Conservation (phyloP, 2,329 filamentous ascomycete genomes). For the Teratosphaeria zuluensis region DNA sequence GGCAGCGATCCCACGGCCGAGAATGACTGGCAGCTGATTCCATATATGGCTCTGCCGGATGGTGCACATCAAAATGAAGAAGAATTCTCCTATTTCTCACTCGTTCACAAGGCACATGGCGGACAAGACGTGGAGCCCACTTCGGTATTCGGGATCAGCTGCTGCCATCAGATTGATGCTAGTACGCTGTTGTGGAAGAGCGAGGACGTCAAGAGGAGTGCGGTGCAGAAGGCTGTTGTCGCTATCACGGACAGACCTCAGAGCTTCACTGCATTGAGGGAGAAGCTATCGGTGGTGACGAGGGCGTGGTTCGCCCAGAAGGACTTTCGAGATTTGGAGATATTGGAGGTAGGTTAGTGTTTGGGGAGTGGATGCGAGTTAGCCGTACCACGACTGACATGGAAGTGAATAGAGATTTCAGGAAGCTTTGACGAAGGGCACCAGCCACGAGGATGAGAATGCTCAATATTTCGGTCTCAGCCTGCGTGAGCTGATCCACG, state of each 20-base stretch:
- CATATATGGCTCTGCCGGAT: constrained; percentile 95
- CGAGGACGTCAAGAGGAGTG: constrained; percentile 87
- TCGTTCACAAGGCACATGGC: constrained; percentile 31
- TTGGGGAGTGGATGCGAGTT: not conserved
- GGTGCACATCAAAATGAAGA: constrained; percentile 90
- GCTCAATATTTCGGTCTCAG: constrained; percentile 73
- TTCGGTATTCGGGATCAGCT: constrained; percentile 84
- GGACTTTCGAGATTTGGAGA: constrained; percentile 88
- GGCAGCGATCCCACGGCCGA: constrained; percentile 68
- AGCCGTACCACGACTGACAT: not conserved
- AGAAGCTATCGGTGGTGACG: constrained; percentile 82
- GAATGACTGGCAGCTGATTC: constrained; percentile 83
- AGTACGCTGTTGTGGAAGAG: constrained; percentile 67
- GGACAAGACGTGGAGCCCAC: constrained; percentile 22
- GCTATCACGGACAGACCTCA: constrained; percentile 88
- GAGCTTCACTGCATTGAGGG: constrained; percentile 70
- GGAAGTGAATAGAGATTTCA: constrained; percentile 61
- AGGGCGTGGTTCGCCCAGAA: constrained; percentile 92
- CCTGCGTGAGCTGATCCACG: constrained; percentile 70
- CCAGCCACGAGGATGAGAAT: constrained; percentile 55
- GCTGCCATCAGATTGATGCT: constrained; percentile 82
- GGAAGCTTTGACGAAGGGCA: constrained; percentile 60
- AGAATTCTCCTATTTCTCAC: constrained; percentile 97
- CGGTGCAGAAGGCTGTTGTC: constrained; percentile 95
- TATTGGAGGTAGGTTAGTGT: constrained; percentile 50